These are phyloP conservation scores for Maudiozyma barnettii DNA, from an alignment of 805 yeast species.

Conservation along the genomic window DNA sequence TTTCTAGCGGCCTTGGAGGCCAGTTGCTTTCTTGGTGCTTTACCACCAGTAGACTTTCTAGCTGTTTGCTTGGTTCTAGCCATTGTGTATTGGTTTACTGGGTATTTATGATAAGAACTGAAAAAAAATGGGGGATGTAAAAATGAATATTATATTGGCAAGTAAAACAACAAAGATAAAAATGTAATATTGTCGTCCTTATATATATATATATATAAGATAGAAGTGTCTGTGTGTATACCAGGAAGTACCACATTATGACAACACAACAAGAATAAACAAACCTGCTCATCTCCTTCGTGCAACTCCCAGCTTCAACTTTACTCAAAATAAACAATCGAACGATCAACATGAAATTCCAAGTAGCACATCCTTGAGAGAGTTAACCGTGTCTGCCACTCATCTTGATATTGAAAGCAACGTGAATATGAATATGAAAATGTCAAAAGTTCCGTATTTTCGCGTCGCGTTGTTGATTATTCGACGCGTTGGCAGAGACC, in stretches of 20 bases:
- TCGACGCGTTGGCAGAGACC: too few relatives aligned
- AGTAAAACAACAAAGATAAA: neutral
- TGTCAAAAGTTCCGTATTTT: too few relatives aligned
- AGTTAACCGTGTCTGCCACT: too few relatives aligned
- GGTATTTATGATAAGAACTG: neutral
- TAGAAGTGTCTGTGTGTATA: too few relatives aligned
- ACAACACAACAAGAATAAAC: too few relatives aligned
- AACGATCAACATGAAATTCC: neutral
- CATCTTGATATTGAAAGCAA: too few relatives aligned
- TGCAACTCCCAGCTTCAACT: neutral
- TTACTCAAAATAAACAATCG: neutral
- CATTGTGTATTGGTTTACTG: constrained; percentile 34
- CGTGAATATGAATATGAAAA: too few relatives aligned
- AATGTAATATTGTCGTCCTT: neutral
- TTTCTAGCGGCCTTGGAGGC: constrained; percentile 91
- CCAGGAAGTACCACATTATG: too few relatives aligned
- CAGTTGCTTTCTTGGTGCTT: constrained; percentile 88
- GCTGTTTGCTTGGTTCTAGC: constrained; percentile 93
- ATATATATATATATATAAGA: neutral
- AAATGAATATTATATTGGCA: neutral
- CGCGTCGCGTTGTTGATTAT: too few relatives aligned
- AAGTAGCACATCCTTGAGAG: too few relatives aligned
- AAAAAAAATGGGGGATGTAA: neutral
- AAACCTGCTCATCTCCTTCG: too few relatives aligned
- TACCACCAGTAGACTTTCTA: constrained; percentile 92